phyloP scores from a whole-genome alignment of 2,329 filamentous ascomycete genomes.

The Malbranchea zuffiana region DNA sequence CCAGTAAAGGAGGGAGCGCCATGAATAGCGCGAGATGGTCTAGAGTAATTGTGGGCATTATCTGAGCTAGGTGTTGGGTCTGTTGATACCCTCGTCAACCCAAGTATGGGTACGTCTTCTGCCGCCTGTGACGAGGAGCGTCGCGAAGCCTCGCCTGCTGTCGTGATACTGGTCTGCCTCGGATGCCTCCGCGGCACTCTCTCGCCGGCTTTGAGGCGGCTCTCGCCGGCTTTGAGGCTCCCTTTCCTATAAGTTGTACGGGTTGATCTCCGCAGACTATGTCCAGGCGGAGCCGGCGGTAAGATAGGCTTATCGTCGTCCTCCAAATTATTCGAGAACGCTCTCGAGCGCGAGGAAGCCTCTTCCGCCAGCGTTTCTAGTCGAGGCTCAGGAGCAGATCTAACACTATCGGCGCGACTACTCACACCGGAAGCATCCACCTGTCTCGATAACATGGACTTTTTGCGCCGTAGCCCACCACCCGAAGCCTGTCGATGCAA shows the following conservation, averaged over 20 bases:
- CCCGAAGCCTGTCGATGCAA: conserved; percentile 44
- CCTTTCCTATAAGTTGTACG: conserved; percentile 84
- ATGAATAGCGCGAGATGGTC: conserved; percentile 18
- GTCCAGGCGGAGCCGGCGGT: conserved; percentile 59
- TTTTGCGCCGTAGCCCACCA: conserved; percentile 66
- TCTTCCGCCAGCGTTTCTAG: conserved; percentile 15
- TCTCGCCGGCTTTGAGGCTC: conserved; percentile 66
- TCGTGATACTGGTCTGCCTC: conserved; percentile 29
- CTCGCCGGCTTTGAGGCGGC: conserved; percentile 46
- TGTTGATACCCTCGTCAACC: conserved; percentile 27
- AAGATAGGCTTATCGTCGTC: conserved; percentile 76
- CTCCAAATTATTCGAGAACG: conserved; percentile 9
- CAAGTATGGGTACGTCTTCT: conserved; percentile 26
- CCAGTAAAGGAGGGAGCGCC: too few relatives aligned
- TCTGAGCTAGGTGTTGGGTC: conserved; percentile 25
- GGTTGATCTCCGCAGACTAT: conserved; percentile 77
- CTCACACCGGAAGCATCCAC: conserved; percentile 58
- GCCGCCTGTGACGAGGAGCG: conserved; percentile 25
- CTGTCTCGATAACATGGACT: conserved; percentile 89
- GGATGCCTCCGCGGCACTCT: conserved; percentile 6
- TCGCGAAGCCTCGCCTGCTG: conserved; percentile 40
- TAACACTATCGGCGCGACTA: conserved; percentile 6
- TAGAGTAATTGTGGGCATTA: conserved; percentile 39
- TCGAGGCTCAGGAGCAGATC: conserved; percentile 6
- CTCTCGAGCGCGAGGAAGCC: neutral